These are phyloP conservation scores for Anethum foeniculum DNA, from an alignment of 140 eudicot species.

Conservation along the genomic window DNA sequence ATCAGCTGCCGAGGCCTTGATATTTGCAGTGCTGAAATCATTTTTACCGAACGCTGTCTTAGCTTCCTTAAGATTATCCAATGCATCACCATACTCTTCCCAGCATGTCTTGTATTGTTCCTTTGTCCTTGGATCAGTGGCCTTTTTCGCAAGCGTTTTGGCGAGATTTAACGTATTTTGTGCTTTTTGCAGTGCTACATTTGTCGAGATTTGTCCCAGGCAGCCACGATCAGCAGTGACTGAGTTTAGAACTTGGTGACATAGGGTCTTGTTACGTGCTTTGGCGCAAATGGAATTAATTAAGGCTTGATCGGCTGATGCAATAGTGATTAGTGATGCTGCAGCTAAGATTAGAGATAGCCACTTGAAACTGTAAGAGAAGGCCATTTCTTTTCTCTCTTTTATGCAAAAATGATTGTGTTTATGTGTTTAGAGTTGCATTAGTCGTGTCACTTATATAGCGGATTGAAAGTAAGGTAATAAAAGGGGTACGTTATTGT, in stretches of 20 bases:
- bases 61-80: not conserved
- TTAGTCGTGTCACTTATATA: not conserved
- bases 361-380: not conserved
- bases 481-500: too few relatives aligned
- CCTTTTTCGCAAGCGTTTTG: not conserved
- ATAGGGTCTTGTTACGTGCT: not conserved
- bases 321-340: not conserved
- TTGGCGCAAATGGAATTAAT: not conserved
- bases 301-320: slow-evolving; percentile 2
- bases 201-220: not conserved
- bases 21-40: not conserved
- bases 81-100: slow-evolving; percentile 11
- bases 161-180: not conserved
- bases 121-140: slow-evolving; percentile 1
- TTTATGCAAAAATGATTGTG: not conserved
- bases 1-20: slow-evolving; percentile 4
- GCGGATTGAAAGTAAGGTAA: not conserved
- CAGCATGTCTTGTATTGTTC: not conserved
- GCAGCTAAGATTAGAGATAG: not conserved
- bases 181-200: not conserved
- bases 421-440: not conserved
- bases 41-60: not conserved
- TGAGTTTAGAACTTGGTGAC: not conserved
- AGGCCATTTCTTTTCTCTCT: not conserved
- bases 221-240: not conserved